Evolutionary conservation across 345 rosid genomes (phyloP).

Genomic region (Salix brachista): DNA sequence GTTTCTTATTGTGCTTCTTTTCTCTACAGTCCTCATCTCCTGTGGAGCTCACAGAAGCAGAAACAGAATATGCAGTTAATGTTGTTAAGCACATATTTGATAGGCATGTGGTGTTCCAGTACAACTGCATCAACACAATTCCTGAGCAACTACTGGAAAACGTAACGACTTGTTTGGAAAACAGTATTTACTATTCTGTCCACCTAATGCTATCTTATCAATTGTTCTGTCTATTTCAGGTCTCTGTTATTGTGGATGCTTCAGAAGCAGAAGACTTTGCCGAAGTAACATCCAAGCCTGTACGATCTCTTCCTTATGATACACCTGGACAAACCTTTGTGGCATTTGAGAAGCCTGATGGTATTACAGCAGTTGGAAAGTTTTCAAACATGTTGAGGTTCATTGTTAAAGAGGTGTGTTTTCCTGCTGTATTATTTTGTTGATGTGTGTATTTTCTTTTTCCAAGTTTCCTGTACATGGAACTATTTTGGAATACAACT

Average conservation of each 20-base stretch:
- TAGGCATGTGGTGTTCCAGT: conserved; percentile 86
- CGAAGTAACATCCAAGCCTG: conserved; percentile 63
- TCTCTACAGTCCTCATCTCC: conserved; percentile 70
- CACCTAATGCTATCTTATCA: conserved; percentile 3
- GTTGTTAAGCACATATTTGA: conserved; percentile 89
- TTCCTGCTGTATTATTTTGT: background rate
- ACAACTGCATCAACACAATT: conserved; percentile 92
- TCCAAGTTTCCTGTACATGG: background rate
- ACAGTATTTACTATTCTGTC: background rate
- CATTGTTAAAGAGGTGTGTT: conserved; percentile 79
- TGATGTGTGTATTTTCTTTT: background rate
- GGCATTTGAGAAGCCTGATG: conserved; percentile 85
- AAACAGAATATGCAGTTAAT: conserved; percentile 93
- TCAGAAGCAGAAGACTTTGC: conserved; percentile 86
- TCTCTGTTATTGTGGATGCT: conserved; percentile 78
- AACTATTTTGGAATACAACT: background rate
- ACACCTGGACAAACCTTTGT: conserved; percentile 87
- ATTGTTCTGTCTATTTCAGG: conserved; percentile 46
- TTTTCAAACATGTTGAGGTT: conserved; percentile 84
- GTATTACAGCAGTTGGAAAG: conserved; percentile 77
- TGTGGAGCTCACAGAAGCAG: conserved; percentile 96
- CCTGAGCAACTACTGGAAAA: conserved; percentile 92
- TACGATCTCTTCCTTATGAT: conserved; percentile 83
- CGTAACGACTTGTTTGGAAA: conserved; percentile 39
- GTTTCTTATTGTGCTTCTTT: conserved; percentile 2